Evolutionary conservation across 164 flowering plant species (phyloP), one percentile per base, ranked within the genome.

Genomic region (Liquidambar formosana): DNA sequence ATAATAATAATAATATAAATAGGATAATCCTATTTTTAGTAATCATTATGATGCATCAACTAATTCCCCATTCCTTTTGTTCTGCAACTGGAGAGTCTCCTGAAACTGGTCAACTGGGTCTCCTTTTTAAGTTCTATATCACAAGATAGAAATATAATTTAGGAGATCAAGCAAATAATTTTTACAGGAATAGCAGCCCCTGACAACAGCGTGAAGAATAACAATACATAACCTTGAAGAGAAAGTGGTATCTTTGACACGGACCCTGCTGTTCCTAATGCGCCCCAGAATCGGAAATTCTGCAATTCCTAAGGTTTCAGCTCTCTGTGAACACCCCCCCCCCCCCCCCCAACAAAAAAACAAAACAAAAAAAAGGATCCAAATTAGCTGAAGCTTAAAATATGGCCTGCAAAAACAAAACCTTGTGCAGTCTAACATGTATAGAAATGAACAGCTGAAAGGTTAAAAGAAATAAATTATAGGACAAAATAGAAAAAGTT

Each of bases 211-310:
- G 6, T 2, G 4, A 33, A 33, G 4, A 33, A 33, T 33, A 33
- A 33, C 6, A 60, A 11, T 33, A 22, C 51, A 64, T 67, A 52
- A 95, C 99, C 98, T 92, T 73, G 99, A 96, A 49, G 97, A 92
- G 77, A 96, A 93, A 10, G 91, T 92, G 53, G 93, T 77, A 78
- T 90, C 96, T 78, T 76, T 96, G 61, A 93, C 86, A 62, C 95
- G 90, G 47, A 83, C 92, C 69, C 92, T 84, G 80, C 96, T 88
- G 77, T 81, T 89, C 79, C 91, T 86, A 68, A 93, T 83, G 48
- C 99, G 97, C 26, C 99, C 99, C 45, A 96, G 82, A 11, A 93
- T 65, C 33, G 99, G 97, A 82, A 96, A 96, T 65, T 96, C 99
- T 44, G 91, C 79, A 72, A 96, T 87, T 71, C 85, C 83, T 73